Evolutionary conservation across 257 asterid genomes (phyloP).

Genomic region (Rhazya stricta): DNA sequence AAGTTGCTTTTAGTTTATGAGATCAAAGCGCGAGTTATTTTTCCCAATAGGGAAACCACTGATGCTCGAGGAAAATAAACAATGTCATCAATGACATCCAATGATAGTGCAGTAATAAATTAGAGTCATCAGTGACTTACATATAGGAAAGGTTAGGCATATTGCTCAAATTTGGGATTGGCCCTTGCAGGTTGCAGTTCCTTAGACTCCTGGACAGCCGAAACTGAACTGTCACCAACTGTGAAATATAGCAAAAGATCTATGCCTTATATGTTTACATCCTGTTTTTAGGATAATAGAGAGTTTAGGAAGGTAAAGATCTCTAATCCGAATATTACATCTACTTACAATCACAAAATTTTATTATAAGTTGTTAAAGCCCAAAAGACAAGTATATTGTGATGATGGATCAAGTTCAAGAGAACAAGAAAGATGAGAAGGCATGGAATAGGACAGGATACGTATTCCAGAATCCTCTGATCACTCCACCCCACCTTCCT

Average conservation of each 20-base stretch:
- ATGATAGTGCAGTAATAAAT: neutral
- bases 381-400: neutral
- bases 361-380: neutral
- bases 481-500: neutral
- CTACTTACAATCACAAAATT: neutral
- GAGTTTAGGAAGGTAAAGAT: neutral
- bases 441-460: neutral
- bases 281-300: neutral
- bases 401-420: neutral
- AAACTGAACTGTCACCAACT: constrained; percentile 14
- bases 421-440: neutral
- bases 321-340: neutral
- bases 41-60: neutral
- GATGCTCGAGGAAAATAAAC: neutral
- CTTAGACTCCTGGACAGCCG: constrained; percentile 79
- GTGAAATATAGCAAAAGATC: neutral
- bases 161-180: constrained; percentile 76
- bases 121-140: constrained; percentile 38
- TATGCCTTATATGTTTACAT: neutral
- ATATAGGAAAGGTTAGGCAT: constrained; percentile 56
- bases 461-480: neutral
- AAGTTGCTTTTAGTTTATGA: neutral
- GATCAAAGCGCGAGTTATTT: neutral
- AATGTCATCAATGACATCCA: neutral
- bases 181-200: constrained; percentile 88